Percentiles rank a stretch among this genome's conserved stretches.
Evolutionary conservation across 2,329 filamentous ascomycete genomes (phyloP).

Genomic region (Tolypocladium ophioglossoides): DNA sequence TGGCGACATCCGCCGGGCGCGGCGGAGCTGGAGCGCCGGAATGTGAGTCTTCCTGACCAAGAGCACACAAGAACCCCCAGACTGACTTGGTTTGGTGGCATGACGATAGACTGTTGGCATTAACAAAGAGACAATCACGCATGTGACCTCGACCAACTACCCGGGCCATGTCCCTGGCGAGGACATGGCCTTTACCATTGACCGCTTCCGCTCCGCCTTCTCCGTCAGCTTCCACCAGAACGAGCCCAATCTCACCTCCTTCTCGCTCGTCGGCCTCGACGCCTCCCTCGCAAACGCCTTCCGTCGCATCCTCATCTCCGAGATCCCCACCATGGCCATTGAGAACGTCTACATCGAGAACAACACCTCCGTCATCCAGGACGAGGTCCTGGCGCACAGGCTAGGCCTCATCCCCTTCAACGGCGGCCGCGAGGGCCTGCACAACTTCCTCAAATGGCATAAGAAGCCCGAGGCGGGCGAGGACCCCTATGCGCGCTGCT

Average conservation of each 20-base stretch:
- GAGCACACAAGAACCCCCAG: background rate
- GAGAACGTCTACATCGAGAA: constrained; percentile 89
- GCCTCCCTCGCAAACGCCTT: constrained; percentile 94
- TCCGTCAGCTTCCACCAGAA: constrained; percentile 78
- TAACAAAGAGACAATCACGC: constrained; percentile 80
- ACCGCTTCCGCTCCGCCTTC: constrained; percentile 61
- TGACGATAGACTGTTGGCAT: constrained; percentile 64
- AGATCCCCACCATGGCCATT: constrained; percentile 89
- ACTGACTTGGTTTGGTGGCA: constrained; percentile 5
- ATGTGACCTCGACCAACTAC: constrained; percentile 84
- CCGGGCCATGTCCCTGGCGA: constrained; percentile 86
- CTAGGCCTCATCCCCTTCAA: constrained; percentile 85
- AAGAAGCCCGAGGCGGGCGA: constrained; percentile 57
- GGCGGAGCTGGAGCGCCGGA: constrained; percentile 51
- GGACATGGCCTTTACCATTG: constrained; percentile 68
- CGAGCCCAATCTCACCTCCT: constrained; percentile 64
- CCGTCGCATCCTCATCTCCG: constrained; percentile 87
- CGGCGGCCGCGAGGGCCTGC: constrained; percentile 64
- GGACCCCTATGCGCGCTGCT: constrained; percentile 47
- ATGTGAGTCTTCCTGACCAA: constrained; percentile 30
- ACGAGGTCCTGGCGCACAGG: constrained; percentile 87
- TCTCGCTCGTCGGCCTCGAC: constrained; percentile 87
- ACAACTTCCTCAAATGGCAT: constrained; percentile 72
- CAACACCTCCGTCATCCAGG: constrained; percentile 96
- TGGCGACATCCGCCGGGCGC: constrained; percentile 30